These are phyloP conservation scores for Eucalyptus brandiana DNA, from an alignment of 345 rosid species.

Conservation along the genomic window DNA sequence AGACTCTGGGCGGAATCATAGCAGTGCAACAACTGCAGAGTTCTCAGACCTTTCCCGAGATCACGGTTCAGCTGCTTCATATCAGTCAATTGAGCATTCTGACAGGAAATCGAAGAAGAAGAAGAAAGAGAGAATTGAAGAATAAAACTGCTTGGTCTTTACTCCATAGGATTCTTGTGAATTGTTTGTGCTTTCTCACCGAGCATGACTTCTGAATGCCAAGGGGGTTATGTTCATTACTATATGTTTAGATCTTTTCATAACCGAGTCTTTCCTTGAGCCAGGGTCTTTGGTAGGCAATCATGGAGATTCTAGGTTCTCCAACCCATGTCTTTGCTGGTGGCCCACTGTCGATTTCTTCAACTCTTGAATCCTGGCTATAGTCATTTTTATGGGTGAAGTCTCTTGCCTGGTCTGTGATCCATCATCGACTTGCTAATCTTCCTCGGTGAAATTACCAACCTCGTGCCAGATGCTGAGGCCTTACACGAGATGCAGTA, in stretches of 20 bases:
- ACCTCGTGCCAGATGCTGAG: not conserved
- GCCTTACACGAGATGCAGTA: not conserved
- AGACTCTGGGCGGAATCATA: not conserved
- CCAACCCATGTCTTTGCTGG: not conserved
- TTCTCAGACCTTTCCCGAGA: not conserved
- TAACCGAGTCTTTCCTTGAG: not conserved
- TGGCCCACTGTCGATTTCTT: not conserved
- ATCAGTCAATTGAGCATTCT: constrained; percentile 19
- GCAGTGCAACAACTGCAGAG: not conserved
- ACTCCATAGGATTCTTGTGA: not conserved
- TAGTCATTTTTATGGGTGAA: not conserved
- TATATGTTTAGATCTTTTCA: not conserved
- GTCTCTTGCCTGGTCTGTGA: not conserved
- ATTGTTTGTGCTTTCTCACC: not conserved
- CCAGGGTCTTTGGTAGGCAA: not conserved
- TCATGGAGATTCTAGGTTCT: not conserved
- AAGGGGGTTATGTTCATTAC: not conserved
- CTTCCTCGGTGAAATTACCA: not conserved
- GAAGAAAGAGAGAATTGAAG: not conserved
- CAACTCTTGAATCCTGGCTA: not conserved
- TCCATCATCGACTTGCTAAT: not conserved
- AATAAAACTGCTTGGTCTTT: not conserved
- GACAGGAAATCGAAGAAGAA: constrained; percentile 14
- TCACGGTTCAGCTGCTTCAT: constrained; percentile 1
- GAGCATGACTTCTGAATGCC: not conserved